A percentile compares a stretch with the other conserved stretches of the same genome.
Evolutionary conservation across 257 asterid species (phyloP).

Genomic region (Przewalskia tangutica): DNA sequence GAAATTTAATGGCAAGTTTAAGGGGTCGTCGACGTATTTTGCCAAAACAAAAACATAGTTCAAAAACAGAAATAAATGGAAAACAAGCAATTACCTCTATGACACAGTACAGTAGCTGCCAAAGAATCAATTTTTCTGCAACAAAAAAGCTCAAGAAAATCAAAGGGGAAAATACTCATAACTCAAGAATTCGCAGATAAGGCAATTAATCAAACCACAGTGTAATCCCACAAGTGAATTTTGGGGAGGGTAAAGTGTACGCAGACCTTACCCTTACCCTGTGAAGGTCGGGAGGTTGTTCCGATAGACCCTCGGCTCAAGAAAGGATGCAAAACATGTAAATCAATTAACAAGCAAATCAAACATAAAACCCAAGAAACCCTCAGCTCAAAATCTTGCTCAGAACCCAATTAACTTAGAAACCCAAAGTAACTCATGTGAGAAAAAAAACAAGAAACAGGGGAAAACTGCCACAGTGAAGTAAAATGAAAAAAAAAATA

Average conservation of each 20-base stretch:
- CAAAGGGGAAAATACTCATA: neutral
- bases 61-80: neutral
- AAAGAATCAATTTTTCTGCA: neutral
- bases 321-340: no score
- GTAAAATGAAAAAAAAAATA: neutral
- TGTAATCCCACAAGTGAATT: no score
- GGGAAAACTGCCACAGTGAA: neutral
- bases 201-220: no score
- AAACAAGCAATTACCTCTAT: neutral
- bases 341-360: neutral
- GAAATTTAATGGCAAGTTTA: no score
- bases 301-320: no score
- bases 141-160: neutral
- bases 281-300: no score
- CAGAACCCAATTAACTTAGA: neutral
- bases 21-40: no score
- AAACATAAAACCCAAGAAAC: neutral
- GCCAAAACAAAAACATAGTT: neutral
- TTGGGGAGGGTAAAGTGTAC: no score
- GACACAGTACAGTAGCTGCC: neutral
- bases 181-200: neutral
- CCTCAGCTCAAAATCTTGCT: neutral
- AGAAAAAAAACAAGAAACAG: no score
- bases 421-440: neutral
- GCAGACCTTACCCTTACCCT: no score